Conservation (phyloP, 2,329 filamentous ascomycete species). For the Balansia obtecta region DNA sequence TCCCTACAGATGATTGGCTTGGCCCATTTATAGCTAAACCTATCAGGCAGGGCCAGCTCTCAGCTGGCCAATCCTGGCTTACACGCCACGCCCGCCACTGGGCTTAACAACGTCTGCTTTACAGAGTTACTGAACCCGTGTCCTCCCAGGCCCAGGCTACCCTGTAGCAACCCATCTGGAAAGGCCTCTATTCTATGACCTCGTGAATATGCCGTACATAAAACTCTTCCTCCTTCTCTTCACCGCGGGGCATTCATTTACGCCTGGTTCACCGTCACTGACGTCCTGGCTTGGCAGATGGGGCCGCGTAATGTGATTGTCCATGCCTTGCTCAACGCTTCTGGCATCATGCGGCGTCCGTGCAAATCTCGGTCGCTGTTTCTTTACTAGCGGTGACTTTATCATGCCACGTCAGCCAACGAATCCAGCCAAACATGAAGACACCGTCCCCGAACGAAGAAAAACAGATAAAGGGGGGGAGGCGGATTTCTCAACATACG, state of each 20-base stretch:
- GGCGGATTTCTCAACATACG: background rate
- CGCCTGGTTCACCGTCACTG: background rate
- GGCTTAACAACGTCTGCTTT: too few species aligned
- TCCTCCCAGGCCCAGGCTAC: background rate
- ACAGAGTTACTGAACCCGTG: too few species aligned
- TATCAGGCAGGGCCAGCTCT: background rate
- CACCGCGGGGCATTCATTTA: background rate
- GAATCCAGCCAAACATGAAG: too few species aligned
- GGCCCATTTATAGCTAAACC: too few species aligned
- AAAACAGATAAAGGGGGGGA: too few species aligned
- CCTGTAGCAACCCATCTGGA: background rate
- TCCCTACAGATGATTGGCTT: too few species aligned
- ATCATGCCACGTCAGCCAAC: background rate
- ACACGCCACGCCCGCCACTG: background rate
- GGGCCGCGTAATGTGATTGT: too few species aligned
- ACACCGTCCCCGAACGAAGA: background rate
- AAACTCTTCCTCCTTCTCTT: slow-evolving; percentile 10
- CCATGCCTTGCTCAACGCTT: too few species aligned
- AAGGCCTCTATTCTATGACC: background rate
- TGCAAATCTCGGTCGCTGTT: background rate
- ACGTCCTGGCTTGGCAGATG: background rate
- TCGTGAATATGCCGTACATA: slow-evolving; percentile 8
- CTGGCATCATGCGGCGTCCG: too few species aligned
- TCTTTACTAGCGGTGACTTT: background rate
- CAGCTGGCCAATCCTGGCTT: too few species aligned